phyloP scores from a whole-genome alignment of 1,139 yeast genomes.

The Suhomyces chickasaworum region DNA sequence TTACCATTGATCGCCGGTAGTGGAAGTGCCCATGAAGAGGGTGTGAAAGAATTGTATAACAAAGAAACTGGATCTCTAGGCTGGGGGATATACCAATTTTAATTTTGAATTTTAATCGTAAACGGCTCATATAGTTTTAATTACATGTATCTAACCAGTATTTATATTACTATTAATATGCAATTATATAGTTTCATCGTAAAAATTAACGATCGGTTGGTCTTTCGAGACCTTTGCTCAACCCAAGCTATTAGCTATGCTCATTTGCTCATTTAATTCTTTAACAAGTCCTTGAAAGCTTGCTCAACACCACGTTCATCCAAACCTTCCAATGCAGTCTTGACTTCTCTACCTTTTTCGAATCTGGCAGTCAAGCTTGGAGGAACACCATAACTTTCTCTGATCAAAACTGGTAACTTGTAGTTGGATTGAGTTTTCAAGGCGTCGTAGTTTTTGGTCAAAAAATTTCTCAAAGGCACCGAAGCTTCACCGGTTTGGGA shows the following conservation, averaged over 20 bases:
- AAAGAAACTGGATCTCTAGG: slow-evolving; percentile 53
- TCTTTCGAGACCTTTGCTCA: not conserved
- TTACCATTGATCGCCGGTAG: slow-evolving; percentile 69
- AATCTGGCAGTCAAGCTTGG: slow-evolving; percentile 77
- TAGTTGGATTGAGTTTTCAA: slow-evolving; percentile 52
- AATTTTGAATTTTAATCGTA: not conserved
- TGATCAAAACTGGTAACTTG: slow-evolving; percentile 65
- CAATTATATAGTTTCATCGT: slow-evolving; percentile 6
- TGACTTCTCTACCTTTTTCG: slow-evolving; percentile 48
- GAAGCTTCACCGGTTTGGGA: slow-evolving; percentile 77
- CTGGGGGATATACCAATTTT: slow-evolving; percentile 65
- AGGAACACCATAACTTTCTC: slow-evolving; percentile 73
- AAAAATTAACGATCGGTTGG: not conserved
- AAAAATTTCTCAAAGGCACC: slow-evolving; percentile 62
- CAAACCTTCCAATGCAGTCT: slow-evolving; percentile 47
- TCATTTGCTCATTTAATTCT: slow-evolving; percentile 17
- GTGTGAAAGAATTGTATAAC: slow-evolving; percentile 49
- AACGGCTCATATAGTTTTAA: not conserved
- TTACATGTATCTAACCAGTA: slow-evolving; percentile 1
- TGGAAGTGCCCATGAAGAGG: slow-evolving; percentile 51
- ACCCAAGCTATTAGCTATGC: not conserved
- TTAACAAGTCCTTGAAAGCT: slow-evolving; percentile 43
- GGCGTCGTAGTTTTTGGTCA: slow-evolving; percentile 59
- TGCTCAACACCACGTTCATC: slow-evolving; percentile 43
- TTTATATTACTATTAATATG: slow-evolving; percentile 9